Conservation (phyloP, 2,329 filamentous ascomycete genomes). For the Sordariomycetes sp. region DNA sequence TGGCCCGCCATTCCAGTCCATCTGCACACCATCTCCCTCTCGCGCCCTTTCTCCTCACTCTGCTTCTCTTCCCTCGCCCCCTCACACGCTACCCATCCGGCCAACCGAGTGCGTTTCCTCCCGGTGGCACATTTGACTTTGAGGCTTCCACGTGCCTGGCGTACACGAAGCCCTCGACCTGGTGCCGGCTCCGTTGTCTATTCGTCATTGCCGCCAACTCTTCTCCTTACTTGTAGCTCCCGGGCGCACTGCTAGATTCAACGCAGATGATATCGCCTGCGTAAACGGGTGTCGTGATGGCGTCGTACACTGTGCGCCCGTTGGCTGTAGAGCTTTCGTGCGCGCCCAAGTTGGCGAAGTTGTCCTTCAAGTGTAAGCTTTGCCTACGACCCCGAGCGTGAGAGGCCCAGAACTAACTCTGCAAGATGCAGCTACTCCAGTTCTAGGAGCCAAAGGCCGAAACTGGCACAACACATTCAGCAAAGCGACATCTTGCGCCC, state of each 20-base stretch:
- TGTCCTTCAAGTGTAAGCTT: background rate
- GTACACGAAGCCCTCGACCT: too few species aligned
- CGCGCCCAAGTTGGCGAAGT: constrained; percentile 1
- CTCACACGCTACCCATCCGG: background rate
- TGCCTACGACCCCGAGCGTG: background rate
- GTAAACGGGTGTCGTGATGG: constrained; percentile 24
- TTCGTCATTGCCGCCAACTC: too few species aligned
- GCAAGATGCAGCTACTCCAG: constrained; percentile 9
- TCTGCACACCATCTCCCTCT: background rate
- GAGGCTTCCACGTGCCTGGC: too few species aligned
- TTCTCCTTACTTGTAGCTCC: too few species aligned
- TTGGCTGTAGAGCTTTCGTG: constrained; percentile 19
- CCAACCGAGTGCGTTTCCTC: background rate
- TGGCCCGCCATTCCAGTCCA: background rate
- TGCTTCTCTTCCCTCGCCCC: background rate
- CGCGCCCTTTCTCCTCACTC: background rate
- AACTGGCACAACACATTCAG: constrained; percentile 30
- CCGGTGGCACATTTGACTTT: too few species aligned
- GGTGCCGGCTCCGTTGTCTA: too few species aligned
- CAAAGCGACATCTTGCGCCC: constrained; percentile 15
- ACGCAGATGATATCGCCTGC: constrained; percentile 16
- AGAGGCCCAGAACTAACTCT: background rate
- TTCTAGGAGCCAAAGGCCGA: constrained; percentile 14
- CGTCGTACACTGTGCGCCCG: constrained; percentile 22
- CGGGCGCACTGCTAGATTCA: too few species aligned